Percentiles rank a stretch among this genome's conserved stretches.
Evolutionary conservation across 2,329 filamentous ascomycete species (phyloP).

Genomic region (Stachybotrys echinatus): DNA sequence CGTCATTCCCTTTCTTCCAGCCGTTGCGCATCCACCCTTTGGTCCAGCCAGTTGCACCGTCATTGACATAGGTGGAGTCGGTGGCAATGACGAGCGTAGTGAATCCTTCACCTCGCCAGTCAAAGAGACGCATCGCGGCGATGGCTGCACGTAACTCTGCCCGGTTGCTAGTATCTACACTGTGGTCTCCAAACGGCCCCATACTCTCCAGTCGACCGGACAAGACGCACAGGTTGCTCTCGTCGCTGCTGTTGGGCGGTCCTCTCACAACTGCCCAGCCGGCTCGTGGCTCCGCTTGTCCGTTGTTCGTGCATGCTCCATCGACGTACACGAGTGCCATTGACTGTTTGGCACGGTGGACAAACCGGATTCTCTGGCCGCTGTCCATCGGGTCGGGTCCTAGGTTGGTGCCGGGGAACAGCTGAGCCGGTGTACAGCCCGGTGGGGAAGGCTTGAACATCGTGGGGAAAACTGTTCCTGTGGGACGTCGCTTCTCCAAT

Average conservation of each 20-base stretch:
- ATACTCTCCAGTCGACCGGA: conserved; percentile 33
- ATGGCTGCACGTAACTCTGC: conserved; percentile 52
- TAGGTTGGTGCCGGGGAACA: conserved; percentile 2
- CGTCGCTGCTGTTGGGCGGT: not conserved
- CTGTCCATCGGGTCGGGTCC: too few species aligned
- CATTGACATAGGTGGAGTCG: conserved; percentile 45
- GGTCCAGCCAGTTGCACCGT: conserved; percentile 37
- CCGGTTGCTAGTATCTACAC: conserved; percentile 38
- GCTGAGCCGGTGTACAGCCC: not conserved
- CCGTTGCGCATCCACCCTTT: conserved; percentile 33
- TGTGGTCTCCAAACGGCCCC: conserved; percentile 32
- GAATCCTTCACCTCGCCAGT: conserved; percentile 38
- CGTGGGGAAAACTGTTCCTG: conserved; percentile 4
- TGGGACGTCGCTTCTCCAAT: conserved; percentile 1
- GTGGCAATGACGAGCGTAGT: conserved; percentile 43
- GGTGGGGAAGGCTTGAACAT: not conserved
- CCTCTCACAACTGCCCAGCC: conserved; percentile 34
- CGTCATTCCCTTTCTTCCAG: conserved; percentile 7
- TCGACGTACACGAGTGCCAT: conserved; percentile 19
- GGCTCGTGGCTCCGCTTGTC: conserved; percentile 26
- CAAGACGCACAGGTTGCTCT: conserved; percentile 9
- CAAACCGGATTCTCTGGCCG: too few species aligned
- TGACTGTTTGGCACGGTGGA: too few species aligned
- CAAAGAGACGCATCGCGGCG: conserved; percentile 37
- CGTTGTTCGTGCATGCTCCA: conserved; percentile 22